Conservation (phyloP, 192 early-diverging fungal species). For the Coemansia asiatica region DNA sequence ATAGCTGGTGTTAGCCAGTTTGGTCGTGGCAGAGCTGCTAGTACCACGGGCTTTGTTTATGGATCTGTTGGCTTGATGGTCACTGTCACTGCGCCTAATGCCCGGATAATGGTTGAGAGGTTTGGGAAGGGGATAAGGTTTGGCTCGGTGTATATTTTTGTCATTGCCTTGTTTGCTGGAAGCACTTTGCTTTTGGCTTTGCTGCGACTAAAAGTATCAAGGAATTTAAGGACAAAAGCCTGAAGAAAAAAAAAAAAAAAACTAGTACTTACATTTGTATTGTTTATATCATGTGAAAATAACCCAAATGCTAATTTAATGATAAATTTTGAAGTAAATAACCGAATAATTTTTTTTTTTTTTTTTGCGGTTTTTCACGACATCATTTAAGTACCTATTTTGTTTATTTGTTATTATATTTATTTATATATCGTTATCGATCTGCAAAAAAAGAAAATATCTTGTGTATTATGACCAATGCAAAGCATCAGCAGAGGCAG, state of each 20-base stretch:
- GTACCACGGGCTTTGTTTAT: slow-evolving; percentile 32
- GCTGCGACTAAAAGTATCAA: slow-evolving; percentile 35
- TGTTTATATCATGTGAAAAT: background rate
- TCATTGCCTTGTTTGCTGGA: slow-evolving; percentile 21
- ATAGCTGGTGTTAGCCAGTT: slow-evolving; percentile 46
- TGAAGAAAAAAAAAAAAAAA: slow-evolving; percentile 3
- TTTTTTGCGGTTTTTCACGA: too few relatives aligned
- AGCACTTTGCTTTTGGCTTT: slow-evolving; percentile 35
- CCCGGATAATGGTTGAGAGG: slow-evolving; percentile 24
- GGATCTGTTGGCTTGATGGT: slow-evolving; percentile 44
- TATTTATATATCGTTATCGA: background rate
- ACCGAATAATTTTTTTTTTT: background rate
- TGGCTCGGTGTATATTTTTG: slow-evolving; percentile 22
- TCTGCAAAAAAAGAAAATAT: background rate
- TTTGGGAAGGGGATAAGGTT: slow-evolving; percentile 19
- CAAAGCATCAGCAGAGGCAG: background rate
- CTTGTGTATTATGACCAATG: background rate
- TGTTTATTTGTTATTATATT: background rate
- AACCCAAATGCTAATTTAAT: background rate
- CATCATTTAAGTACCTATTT: too few relatives aligned
- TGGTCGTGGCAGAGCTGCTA: slow-evolving; percentile 21
- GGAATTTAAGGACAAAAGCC: background rate
- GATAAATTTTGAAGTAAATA: background rate
- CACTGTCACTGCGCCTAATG: slow-evolving; percentile 24
- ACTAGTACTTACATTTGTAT: background rate